Evolutionary conservation across 192 early-diverging fungal genomes (phyloP).

Genomic region (Fimicolochytrium jonesii): DNA sequence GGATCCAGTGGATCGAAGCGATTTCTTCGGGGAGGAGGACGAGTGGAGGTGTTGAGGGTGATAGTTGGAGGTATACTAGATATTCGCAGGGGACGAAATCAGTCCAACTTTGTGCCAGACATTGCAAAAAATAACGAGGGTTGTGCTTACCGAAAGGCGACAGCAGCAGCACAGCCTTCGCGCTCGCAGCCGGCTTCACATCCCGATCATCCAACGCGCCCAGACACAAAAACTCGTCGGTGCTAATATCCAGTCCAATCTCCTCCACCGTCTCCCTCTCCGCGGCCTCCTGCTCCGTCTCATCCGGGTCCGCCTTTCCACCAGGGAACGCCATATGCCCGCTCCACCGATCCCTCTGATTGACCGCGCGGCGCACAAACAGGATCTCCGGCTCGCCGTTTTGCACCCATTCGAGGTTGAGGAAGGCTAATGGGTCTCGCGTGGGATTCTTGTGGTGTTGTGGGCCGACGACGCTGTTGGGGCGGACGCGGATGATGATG

Average conservation of each 20-base stretch:
- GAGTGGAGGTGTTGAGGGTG: constrained; percentile 20
- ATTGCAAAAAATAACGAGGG: background rate
- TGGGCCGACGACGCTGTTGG: constrained; percentile 1
- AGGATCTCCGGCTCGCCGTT: constrained; percentile 19
- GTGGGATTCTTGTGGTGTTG: background rate
- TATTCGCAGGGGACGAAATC: too few relatives aligned
- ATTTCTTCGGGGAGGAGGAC: constrained; percentile 17
- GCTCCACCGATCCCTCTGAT: constrained; percentile 25
- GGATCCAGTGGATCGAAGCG: constrained; percentile 28
- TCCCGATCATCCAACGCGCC: constrained; percentile 29
- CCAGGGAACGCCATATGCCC: constrained; percentile 38
- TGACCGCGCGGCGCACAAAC: constrained; percentile 19
- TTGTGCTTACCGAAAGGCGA: constrained; percentile 14
- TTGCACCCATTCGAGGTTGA: constrained; percentile 13
- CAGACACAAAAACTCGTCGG: constrained; percentile 13
- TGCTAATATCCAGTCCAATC: constrained; percentile 23
- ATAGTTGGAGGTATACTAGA: constrained; percentile 27
- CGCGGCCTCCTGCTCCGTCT: constrained; percentile 29
- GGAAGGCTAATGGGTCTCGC: constrained; percentile 3
- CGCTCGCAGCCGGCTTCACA: constrained; percentile 13
- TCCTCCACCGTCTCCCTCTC: constrained; percentile 29
- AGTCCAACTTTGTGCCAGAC: background rate
- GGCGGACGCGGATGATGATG: constrained; percentile 16
- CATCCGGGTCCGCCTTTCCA: constrained; percentile 21
- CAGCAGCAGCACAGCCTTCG: constrained; percentile 7